Conservation (phyloP, 257 asterid species). For the Haberlea rhodopensis region DNA sequence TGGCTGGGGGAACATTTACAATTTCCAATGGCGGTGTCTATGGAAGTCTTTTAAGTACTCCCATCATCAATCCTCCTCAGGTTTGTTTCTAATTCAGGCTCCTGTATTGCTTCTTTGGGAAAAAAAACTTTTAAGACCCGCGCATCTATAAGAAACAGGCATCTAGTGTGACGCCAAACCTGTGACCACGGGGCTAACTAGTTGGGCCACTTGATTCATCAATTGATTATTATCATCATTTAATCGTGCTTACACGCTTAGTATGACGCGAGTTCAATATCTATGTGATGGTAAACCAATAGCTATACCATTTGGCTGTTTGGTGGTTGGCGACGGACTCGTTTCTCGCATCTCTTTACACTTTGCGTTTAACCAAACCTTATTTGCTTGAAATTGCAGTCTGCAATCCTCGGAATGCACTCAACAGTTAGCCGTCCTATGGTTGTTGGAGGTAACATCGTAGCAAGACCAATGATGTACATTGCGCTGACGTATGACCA, state of each 20-base stretch:
- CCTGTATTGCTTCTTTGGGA: background rate
- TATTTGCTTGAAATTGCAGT: conserved; percentile 43
- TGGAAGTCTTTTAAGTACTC: conserved; percentile 96
- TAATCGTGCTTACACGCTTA: no score
- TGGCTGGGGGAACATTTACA: conserved; percentile 97
- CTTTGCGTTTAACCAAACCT: background rate
- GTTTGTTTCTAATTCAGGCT: conserved; percentile 32
- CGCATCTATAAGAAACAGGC: no score
- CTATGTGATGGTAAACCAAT: no score
- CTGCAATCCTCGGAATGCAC: conserved; percentile 98
- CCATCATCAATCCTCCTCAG: conserved; percentile 99
- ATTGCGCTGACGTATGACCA: conserved; percentile 92
- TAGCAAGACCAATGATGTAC: conserved; percentile 98
- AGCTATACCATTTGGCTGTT: no score
- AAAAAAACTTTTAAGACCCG: no score
- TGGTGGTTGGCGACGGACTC: background rate
- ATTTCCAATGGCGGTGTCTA: conserved; percentile 98
- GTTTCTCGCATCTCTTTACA: background rate
- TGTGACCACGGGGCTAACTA: no score
- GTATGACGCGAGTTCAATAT: no score
- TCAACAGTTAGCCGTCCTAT: conserved; percentile 91
- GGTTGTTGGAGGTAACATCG: conserved; percentile 87
- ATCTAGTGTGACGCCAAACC: no score
- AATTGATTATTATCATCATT: no score
- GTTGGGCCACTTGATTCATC: no score